Base-by-base conservation (phyloP, 805 yeast genomes). In the Metschnikowia picachoensis region DNA sequence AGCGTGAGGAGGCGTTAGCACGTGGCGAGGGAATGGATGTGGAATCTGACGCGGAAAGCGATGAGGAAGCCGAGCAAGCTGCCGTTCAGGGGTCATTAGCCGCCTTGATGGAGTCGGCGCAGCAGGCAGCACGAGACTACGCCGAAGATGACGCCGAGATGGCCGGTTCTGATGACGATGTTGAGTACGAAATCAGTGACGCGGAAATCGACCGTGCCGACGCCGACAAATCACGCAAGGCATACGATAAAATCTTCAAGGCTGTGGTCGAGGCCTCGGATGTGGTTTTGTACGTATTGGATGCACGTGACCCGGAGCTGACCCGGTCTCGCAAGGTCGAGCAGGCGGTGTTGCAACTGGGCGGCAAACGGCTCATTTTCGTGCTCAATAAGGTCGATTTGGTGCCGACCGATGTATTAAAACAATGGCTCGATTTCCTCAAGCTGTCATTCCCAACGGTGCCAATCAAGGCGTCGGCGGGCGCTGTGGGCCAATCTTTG, bases 221-320 rank as follows among this genome's bases (percentile, higher is more conserved):
- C 56, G 53, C 77, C 31, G 95, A 86, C 45, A 83, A 82, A 61
- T 86, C 94, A 11, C 79, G 94, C 65, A 91, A 86, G 64, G 94
- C 96, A 6, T 94, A 86, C 63, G 98, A 92, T 65, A 92, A 91
- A 70, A 82, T 92, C 49, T 92, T 91, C 76, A 91, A 90, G 67
- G 77, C 90, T 13, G 97, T 94, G 32, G 91, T 94, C 17, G 97
- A 90, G 50, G 85, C 90, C 17, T 75, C 97, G 2, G 99, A 92
- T 64, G 96, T 92, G 44, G 74, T 92, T 15, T 74, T 91, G 46
- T 92, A 94, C 61, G 97, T 92, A n/a, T 72, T 92, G 60, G 99
- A 92, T 68, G 96, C 99, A 1, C 83, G 99, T 67, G 97, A 94
- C 67, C 99, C 99, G 45, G 96, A 88, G 66, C 83, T 89, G 15